These are phyloP conservation scores for Brassica nigra DNA, from an alignment of 345 rosid genomes.

Conservation along the genomic window DNA sequence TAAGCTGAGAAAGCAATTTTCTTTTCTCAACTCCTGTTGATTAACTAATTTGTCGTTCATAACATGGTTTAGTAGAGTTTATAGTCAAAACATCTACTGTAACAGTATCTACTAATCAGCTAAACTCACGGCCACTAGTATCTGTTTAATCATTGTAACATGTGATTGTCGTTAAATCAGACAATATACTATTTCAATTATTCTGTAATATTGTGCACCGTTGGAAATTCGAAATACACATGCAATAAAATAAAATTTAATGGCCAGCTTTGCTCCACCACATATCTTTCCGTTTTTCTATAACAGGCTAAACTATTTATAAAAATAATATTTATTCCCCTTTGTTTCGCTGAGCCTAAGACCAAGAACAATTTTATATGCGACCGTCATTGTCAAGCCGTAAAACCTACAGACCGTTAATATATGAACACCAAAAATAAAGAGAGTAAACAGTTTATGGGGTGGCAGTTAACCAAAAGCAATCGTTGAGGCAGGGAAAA, in stretches of 20 bases:
- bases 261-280: conserved; percentile 31
- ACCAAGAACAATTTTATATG: background rate
- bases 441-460: background rate
- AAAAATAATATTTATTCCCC: background rate
- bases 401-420: background rate
- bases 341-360: background rate
- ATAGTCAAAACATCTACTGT: conserved; percentile 24
- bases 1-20: background rate
- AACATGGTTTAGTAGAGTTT: background rate
- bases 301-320: background rate
- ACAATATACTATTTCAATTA: background rate
- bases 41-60: conserved; percentile 16
- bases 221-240: conserved; percentile 23
- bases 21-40: background rate
- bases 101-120: conserved; percentile 7
- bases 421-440: background rate
- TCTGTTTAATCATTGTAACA: conserved; percentile 26
- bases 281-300: conserved; percentile 11
- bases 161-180: conserved; percentile 25
- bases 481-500: background rate
- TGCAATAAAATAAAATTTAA: conserved; percentile 11
- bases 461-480: background rate
- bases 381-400: background rate
- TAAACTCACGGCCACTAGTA: conserved; percentile 21
- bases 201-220: conserved; percentile 25